A percentile compares a stretch with the other conserved stretches of the same genome.
phyloP scores from a whole-genome alignment of 2,329 filamentous ascomycete genomes.

The Nemania sp. region DNA sequence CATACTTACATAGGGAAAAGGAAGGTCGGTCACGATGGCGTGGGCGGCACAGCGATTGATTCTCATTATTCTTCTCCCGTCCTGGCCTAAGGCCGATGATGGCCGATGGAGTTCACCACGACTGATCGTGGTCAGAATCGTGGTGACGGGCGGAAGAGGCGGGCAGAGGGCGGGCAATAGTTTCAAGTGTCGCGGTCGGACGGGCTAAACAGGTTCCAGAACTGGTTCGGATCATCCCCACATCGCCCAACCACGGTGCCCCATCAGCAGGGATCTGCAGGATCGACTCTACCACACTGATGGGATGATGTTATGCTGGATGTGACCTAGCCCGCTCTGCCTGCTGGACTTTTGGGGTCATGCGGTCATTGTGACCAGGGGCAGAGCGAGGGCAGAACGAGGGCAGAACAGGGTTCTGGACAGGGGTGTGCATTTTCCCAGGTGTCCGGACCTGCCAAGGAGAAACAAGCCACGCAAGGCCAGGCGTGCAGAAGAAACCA shows the following conservation, averaged over 20 bases:
- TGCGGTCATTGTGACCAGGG: slow-evolving; percentile 35
- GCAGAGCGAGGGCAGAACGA: too few species aligned
- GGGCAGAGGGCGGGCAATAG: slow-evolving; percentile 40
- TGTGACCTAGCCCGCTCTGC: slow-evolving; percentile 38
- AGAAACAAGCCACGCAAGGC: slow-evolving; percentile 19
- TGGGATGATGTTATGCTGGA: slow-evolving; percentile 45
- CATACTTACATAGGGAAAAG: too few species aligned
- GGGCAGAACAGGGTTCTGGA: too few species aligned
- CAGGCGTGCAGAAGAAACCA: slow-evolving; percentile 12
- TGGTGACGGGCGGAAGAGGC: slow-evolving; percentile 34
- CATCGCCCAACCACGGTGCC: slow-evolving; percentile 40
- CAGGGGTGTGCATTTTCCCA: too few species aligned
- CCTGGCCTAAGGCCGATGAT: not conserved
- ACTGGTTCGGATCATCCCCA: slow-evolving; percentile 42
- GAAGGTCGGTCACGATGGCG: slow-evolving; percentile 11
- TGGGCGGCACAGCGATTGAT: slow-evolving; percentile 12
- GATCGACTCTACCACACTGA: slow-evolving; percentile 44
- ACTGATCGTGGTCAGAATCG: slow-evolving; percentile 29
- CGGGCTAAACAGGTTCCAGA: slow-evolving; percentile 32
- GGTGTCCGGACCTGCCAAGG: slow-evolving; percentile 34
- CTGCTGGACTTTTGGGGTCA: slow-evolving; percentile 37
- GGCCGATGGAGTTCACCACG: slow-evolving; percentile 38
- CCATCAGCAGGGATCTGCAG: slow-evolving; percentile 44
- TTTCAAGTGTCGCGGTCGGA: slow-evolving; percentile 27
- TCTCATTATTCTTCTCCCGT: not conserved